A percentile compares a stretch with the other conserved stretches of the same genome.
Evolutionary conservation across 352 stramenopile species (phyloP).

Genomic region (Globisporangium sylvaticum): DNA sequence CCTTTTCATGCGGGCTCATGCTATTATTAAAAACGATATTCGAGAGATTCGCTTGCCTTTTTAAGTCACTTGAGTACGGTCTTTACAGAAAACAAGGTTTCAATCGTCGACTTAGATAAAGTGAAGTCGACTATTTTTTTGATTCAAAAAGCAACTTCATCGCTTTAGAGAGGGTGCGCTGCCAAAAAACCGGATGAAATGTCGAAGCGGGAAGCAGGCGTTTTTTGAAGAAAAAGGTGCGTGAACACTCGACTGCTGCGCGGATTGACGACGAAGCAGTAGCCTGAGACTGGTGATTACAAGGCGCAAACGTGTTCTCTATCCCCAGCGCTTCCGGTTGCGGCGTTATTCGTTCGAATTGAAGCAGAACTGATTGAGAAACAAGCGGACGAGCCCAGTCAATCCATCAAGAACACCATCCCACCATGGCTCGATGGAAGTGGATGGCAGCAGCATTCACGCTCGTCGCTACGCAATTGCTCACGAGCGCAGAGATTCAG

Average conservation of each 20-base stretch:
- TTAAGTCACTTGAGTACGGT: too few relatives aligned
- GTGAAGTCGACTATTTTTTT: too few relatives aligned
- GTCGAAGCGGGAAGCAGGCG: too few relatives aligned
- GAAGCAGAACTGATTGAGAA: not conserved
- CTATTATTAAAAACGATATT: not conserved
- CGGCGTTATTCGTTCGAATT: not conserved
- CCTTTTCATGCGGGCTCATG: too few relatives aligned
- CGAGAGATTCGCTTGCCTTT: too few relatives aligned
- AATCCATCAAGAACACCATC: not conserved
- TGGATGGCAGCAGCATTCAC: not conserved
- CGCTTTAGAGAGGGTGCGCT: too few relatives aligned
- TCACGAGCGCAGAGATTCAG: not conserved
- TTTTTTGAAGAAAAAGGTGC: too few relatives aligned
- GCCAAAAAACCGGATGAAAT: too few relatives aligned
- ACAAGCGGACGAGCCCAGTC: not conserved
- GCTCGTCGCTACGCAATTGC: not conserved
- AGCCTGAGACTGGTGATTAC: too few relatives aligned
- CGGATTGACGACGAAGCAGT: not conserved
- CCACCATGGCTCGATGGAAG: conserved; percentile 1
- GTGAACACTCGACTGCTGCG: not conserved
- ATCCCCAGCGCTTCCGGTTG: not conserved
- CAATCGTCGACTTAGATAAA: too few relatives aligned
- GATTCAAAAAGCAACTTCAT: too few relatives aligned
- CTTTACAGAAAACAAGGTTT: too few relatives aligned
- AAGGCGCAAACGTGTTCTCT: not conserved